These are phyloP conservation scores for Fusarium protoensiforme DNA, from an alignment of 2,329 filamentous ascomycete genomes.

Conservation along the genomic window DNA sequence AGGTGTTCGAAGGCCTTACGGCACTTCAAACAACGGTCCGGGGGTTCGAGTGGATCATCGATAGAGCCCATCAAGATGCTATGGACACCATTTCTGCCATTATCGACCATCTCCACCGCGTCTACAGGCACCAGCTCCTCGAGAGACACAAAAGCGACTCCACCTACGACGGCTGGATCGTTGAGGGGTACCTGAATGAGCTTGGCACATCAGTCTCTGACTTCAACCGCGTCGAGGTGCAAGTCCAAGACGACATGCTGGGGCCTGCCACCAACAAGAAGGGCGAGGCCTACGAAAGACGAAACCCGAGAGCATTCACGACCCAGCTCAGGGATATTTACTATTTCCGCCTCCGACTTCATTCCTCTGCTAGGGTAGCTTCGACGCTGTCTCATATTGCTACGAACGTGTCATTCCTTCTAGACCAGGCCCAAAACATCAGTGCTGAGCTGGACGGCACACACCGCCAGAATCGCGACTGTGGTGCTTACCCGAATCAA, in stretches of 20 bases:
- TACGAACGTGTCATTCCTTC: neutral
- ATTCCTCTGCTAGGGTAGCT: neutral
- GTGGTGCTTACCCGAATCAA: neutral
- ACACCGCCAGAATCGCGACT: neutral
- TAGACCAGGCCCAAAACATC: neutral
- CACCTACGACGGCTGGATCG: neutral
- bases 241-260: neutral
- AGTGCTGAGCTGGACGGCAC: neutral
- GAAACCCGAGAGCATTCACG: neutral
- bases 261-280: neutral
- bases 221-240: neutral
- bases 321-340: neutral
- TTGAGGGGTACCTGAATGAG: neutral
- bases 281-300: neutral
- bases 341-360: neutral
- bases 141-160: neutral
- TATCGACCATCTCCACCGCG: neutral
- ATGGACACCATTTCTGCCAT: neutral
- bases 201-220: neutral
- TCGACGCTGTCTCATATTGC: neutral
- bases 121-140: neutral
- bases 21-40: neutral
- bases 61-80: neutral
- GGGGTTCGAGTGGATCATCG: neutral
- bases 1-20: neutral